Conservation (phyloP, 2,329 filamentous ascomycete species). For the Pleoardoris graminearum region DNA sequence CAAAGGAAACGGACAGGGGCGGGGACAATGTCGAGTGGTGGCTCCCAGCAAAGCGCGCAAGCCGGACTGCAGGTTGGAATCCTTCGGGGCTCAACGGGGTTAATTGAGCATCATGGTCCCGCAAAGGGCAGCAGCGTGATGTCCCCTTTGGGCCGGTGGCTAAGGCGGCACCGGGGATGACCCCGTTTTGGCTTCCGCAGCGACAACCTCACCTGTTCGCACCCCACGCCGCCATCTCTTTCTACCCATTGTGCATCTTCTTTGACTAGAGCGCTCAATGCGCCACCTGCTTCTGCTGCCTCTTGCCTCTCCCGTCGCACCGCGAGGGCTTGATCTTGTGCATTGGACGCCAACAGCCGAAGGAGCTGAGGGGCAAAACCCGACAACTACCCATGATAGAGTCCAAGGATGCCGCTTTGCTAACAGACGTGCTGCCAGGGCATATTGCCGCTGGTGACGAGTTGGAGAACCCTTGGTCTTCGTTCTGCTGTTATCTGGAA, state of each 20-base stretch:
- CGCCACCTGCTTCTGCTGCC: background rate
- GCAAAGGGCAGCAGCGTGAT: background rate
- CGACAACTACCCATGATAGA: too few relatives aligned
- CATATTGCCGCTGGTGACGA: too few relatives aligned
- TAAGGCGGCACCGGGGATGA: slow-evolving; percentile 3
- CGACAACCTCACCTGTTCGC: background rate
- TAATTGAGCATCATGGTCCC: background rate
- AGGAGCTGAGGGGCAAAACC: too few relatives aligned
- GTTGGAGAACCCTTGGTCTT: too few relatives aligned
- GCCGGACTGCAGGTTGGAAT: slow-evolving; percentile 4
- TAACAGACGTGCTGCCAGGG: too few relatives aligned
- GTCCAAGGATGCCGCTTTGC: too few relatives aligned
- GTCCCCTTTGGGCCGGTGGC: background rate
- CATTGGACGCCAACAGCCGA: too few relatives aligned
- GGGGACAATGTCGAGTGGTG: background rate
- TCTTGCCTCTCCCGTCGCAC: background rate
- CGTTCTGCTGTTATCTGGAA: too few relatives aligned
- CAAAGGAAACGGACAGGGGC: slow-evolving; percentile 9
- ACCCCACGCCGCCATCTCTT: background rate
- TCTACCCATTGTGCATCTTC: background rate
- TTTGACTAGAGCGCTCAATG: background rate
- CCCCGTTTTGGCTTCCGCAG: background rate
- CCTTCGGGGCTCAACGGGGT: slow-evolving; percentile 3
- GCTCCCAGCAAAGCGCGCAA: slow-evolving; percentile 3
- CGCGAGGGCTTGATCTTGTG: too few relatives aligned